Evolutionary conservation across 2,329 filamentous ascomycete genomes (phyloP).

Genomic region (Knoxdaviesia proteae): DNA sequence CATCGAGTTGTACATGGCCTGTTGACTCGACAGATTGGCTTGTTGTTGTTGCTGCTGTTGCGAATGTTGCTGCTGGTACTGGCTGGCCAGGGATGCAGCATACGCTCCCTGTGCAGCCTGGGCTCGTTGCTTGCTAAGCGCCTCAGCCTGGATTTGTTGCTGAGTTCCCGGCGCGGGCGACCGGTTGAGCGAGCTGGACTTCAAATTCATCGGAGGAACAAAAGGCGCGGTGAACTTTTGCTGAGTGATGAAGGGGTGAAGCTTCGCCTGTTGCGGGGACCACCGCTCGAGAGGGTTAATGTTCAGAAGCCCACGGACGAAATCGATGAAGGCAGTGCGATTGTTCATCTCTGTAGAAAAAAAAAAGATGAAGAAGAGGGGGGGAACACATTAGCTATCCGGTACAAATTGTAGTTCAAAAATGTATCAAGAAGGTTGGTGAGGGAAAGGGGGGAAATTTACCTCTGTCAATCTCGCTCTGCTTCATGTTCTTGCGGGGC

Average conservation of each 20-base stretch:
- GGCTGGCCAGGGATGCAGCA: conserved; percentile 39
- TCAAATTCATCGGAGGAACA: conserved; percentile 90
- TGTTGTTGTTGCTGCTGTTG: conserved; percentile 2
- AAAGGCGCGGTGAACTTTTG: conserved; percentile 94
- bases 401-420: background rate
- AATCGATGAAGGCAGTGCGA: conserved; percentile 91
- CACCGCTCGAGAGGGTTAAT: conserved; percentile 93
- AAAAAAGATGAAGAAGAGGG: background rate
- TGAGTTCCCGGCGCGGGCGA: conserved; percentile 85
- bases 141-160: conserved; percentile 88
- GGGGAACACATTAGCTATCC: background rate
- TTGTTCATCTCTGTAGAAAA: conserved; percentile 78
- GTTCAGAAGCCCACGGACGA: conserved; percentile 77
- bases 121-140: conserved; percentile 77
- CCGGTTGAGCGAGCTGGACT: conserved; percentile 64
- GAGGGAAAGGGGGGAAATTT: conserved; percentile 6
- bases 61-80: conserved; percentile 5
- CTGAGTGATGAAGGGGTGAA: conserved; percentile 96
- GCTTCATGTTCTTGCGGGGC: conserved; percentile 99
- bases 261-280: conserved; percentile 92
- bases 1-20: conserved; percentile 35
- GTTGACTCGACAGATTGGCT: conserved; percentile 8
- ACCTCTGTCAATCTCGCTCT: conserved; percentile 90
- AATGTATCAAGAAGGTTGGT: background rate
- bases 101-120: conserved; percentile 44